These are phyloP conservation scores for Amanita brunnescens DNA, from an alignment of 768 basidiomycete genomes.

Conservation along the genomic window DNA sequence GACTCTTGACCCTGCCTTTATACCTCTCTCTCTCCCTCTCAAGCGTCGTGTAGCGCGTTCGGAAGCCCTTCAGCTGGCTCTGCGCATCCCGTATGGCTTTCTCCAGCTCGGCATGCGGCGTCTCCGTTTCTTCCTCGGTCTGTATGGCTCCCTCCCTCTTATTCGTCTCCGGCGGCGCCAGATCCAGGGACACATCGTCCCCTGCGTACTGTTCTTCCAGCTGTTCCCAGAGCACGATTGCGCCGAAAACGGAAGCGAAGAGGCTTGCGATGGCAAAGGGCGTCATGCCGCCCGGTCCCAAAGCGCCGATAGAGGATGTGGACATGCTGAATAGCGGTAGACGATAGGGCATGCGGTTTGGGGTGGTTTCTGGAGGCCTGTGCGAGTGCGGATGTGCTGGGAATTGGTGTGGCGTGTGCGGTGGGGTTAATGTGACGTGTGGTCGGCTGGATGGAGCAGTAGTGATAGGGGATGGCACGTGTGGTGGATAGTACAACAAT, in stretches of 20 bases:
- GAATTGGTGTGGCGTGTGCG: no score
- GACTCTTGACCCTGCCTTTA: neutral
- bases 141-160: neutral
- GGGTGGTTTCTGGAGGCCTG: no score
- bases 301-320: no score
- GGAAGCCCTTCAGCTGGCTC: neutral
- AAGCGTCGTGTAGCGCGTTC: neutral
- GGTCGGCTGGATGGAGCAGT: no score
- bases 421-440: no score
- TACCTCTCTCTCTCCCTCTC: neutral
- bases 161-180: no score
- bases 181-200: neutral
- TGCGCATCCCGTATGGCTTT: neutral
- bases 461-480: no score
- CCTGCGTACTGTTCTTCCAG: neutral
- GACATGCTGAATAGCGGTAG: no score
- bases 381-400: no score
- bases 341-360: no score
- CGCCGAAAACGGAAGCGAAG: constrained; percentile 1
- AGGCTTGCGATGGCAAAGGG: neutral
- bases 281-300: no score
- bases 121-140: neutral
- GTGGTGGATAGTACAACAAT: no score
- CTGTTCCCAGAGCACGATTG: constrained; percentile 2
- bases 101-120: neutral